Base-by-base conservation (phyloP, 768 basidiomycete species). In the Rhizopogon vulgaris region DNA sequence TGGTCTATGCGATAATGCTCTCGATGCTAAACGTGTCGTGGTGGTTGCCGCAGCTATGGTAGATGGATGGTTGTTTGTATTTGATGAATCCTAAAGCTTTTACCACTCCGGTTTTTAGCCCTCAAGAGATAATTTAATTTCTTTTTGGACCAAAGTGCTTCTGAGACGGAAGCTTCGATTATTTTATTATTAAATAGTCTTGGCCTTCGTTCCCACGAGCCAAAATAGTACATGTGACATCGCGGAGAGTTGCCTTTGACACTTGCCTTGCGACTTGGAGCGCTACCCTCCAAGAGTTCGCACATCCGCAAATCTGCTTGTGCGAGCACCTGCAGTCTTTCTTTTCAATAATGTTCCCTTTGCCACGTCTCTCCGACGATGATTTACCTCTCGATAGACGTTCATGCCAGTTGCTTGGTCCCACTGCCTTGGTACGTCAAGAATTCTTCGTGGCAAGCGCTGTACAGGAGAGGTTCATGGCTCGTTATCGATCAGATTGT, bases 401-500 rank as follows among this genome's bases (percentile, higher is more conserved):
- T 30, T 65, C 67, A 56, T 80, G 75, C 63, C 63, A 64, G 52
- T 71, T 78, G 6, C 64, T 79, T 38, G 77, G 79, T 11, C 75
- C 74, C 0, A 75, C 77, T 32, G 77, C 74, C 8, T 68, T 78
- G 60, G 69, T 70, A 56, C 57, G 76, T 58, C 36, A 5, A 18
- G 27, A 46, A 30, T 30, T 6, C 50, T 53, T 15, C 24, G 17
- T 55, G 5, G 12, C 32, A 34, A 32, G 22, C 18, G 18, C 15
- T 2, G 2, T 11, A 32, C 22, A 30, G 41, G 28, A 45, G 28
- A 30, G 8, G 5, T 17, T 52, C 18, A 52, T 51, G 5, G 43
- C 14, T 56, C 56, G 36, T 22, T 24, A 38, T 46, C 25, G 48
- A 28, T 6, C 39, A 91, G 89, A 71, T 85, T 49, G 87, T 93